Base-by-base conservation (phyloP, 495 filamentous ascomycete genomes). In the Thermochaetoides thermophila region DNA sequence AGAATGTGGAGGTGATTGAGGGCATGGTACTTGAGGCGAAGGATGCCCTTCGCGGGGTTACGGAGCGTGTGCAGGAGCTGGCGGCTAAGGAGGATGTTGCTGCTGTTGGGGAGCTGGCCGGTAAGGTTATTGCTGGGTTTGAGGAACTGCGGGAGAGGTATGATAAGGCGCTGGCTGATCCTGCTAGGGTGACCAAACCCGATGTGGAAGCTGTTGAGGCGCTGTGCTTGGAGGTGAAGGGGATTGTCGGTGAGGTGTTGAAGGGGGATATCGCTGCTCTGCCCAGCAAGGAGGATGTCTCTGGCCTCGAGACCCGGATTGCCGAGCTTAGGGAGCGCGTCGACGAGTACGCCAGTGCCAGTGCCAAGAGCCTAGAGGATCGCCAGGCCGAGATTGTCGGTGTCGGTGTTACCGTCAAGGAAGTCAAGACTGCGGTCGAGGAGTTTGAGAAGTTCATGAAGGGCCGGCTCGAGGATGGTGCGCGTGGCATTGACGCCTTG, bases 151-250 rank as follows among this genome's bases (percentile, higher is more conserved):
- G 81, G 45, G 69, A 69, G 42, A 69, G 73, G 13, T 53, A 65
- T 10, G 62, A 69, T 17, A 74, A 80, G 22, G 72, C 71, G 5
- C 63, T 74, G 10, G 71, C 76, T 10, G 64, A 67, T 15, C 55
- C 63, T 1, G 76, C 82, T 31, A 76, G 67, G 42, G 60, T 84
- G 30, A 77, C 74, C 35, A 89, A 86, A 52, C 71, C 71, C 0
- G 81, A 91, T 40, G 55, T 92, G 16, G 81, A 84, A 35, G 73
- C 75, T 0, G 68, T 92, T 6, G 81, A 81, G 37, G 68, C 77
- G 2, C 69, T 84, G 40, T 79, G 83, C 35, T 72, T 76, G 25
- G 84, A 92, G 27, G 74, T 84, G 51, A 89, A 84, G 52, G 64
- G 71, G 5, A 67, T 77, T 24, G 61, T 91, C 24, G 73, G 79